Evolutionary conservation across 805 yeast species (phyloP).

Genomic region (Metschnikowia cerradonensis): DNA sequence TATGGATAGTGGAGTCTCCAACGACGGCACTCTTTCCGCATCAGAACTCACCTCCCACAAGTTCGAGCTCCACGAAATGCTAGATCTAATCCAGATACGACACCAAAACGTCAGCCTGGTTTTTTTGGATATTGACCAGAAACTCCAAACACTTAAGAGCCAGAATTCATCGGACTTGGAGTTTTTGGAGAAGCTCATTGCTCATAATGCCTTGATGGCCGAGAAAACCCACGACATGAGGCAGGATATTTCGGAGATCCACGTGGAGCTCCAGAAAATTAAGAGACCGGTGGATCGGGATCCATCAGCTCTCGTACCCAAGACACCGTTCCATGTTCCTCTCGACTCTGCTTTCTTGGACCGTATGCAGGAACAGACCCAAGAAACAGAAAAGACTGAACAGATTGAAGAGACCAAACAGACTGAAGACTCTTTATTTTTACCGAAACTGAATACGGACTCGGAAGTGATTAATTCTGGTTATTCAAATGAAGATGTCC

Average conservation of each 20-base stretch:
- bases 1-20: constrained; percentile 15
- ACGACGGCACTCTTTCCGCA: not conserved
- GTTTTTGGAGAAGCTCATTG: constrained; percentile 12
- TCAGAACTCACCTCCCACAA: not conserved
- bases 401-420: no score
- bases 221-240: constrained; percentile 15
- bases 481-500: no score
- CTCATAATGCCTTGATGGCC: constrained; percentile 13
- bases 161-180: constrained; percentile 14
- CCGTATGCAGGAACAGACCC: not conserved
- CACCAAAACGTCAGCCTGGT: constrained; percentile 9
- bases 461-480: no score
- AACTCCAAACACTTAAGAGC: constrained; percentile 8
- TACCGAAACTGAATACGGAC: no score
- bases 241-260: constrained; percentile 11
- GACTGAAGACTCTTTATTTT: no score
- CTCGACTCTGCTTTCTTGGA: constrained; percentile 2
- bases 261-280: constrained; percentile 5
- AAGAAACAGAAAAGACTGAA: no score
- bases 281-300: not conserved
- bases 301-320: not conserved
- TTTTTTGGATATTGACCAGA: constrained; percentile 6
- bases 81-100: constrained; percentile 10
- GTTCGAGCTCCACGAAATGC: constrained; percentile 12
- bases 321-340: not conserved